Evolutionary conservation across 2,329 filamentous ascomycete species (phyloP), one percentile per base, ranked within the genome.

Genomic region (Nothophoma quercina): DNA sequence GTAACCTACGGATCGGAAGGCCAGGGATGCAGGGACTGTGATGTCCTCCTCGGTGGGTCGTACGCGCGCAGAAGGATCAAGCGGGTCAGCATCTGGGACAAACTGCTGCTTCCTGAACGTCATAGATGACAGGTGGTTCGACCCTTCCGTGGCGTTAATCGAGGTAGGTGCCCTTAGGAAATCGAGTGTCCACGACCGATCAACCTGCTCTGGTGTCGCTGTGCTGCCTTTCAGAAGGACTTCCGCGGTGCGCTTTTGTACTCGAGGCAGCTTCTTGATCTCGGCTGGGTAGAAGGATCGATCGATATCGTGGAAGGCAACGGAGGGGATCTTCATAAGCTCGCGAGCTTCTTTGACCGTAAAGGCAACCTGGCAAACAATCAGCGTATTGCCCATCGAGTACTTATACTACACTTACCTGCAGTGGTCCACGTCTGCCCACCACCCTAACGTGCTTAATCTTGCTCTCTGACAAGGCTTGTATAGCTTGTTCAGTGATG

Each of bases 1-100:
- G 77, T 99, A 99, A 6, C 95, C 95, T 34, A 99, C 93, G n/a
- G 91, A 96, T 15, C 92, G 86, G 76, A 99, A 97, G 13, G 91
- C 92, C 4, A 93, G 70, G 5, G 86, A 82, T 0, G 91, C 86
- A 0, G 85, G 80, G 5, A 96, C 63, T 4, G 80, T 79, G 75
- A 7, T 83, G 79, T 33, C 74, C 62, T 13, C 63, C 4, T 62
- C 50, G 16, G 82, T 77, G 2, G 70, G 70, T 2, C 79, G 74
- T 7, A 82, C 77, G 28, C 71, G 69, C 80, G 83, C 76, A 81
- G 85, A 52, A 69, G 81, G 63, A 38, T 82, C 73, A 9, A 84
- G 80, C 1, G 78, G 77, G 29, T 79, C 77, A 7, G 67, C 47
- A 13, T 65, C 64, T 7, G 69, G 59, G 1, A 57, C 54, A 47